Percentiles rank a stretch among this genome's conserved stretches.
phyloP scores from a whole-genome alignment of 2,329 filamentous ascomycete species.

The Trichocomaceae sp. region DNA sequence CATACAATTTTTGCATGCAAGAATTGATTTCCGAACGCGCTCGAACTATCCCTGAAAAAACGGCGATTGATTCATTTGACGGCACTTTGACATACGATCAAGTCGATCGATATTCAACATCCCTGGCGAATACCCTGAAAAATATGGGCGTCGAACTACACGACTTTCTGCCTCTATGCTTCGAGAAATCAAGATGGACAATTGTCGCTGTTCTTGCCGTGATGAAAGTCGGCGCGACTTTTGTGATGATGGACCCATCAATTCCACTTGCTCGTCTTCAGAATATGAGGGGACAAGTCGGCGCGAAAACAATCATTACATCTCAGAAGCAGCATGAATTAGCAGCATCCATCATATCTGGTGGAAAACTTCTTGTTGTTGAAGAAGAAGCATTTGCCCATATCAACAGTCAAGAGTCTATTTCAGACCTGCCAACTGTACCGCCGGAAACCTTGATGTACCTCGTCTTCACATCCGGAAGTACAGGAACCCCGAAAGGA shows the following conservation, averaged over 20 bases:
- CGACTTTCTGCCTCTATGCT: constrained; percentile 22
- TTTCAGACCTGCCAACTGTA: constrained; percentile 19
- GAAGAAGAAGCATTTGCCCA: background rate
- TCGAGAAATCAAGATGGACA: constrained; percentile 30
- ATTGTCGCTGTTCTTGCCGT: constrained; percentile 24
- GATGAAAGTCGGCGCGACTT: constrained; percentile 24
- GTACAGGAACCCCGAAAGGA: constrained; percentile 10
- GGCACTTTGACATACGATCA: constrained; percentile 24
- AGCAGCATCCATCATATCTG: background rate
- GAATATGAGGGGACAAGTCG: constrained; percentile 2
- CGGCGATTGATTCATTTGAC: constrained; percentile 26
- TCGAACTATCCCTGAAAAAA: constrained; percentile 16
- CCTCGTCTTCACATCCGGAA: constrained; percentile 10
- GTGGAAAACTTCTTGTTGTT: constrained; percentile 16
- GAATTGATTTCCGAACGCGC: constrained; percentile 13
- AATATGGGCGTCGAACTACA: constrained; percentile 26
- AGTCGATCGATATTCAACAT: constrained; percentile 27
- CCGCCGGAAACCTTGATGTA: constrained; percentile 35
- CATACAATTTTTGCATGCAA: constrained; percentile 22
- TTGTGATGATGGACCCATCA: constrained; percentile 19
- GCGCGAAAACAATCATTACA: background rate
- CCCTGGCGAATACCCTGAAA: constrained; percentile 23
- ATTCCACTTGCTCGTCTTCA: constrained; percentile 14
- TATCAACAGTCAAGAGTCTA: background rate
- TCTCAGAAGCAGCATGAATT: constrained; percentile 1